These are phyloP conservation scores for Kingdonia uniflora DNA, from an alignment of 164 flowering plant species.

Conservation along the genomic window DNA sequence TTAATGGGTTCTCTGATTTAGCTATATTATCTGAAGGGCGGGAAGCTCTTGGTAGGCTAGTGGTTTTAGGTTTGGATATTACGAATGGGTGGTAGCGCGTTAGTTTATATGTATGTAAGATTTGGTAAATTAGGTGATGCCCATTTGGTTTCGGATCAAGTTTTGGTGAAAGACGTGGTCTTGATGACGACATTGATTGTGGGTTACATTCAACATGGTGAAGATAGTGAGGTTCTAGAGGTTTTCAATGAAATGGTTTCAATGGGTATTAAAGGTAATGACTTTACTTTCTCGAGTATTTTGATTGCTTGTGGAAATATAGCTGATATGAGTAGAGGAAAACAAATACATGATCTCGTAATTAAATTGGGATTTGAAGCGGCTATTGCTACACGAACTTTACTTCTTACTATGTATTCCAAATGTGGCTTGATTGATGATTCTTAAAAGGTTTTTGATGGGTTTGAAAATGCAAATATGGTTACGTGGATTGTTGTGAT, in stretches of 20 bases:
- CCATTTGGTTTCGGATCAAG: conserved; percentile 21
- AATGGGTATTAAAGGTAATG: conserved; percentile 36
- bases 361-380: conserved; percentile 30
- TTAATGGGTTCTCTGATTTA: conserved; percentile 34
- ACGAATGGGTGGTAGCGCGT: conserved; percentile 41
- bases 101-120: conserved; percentile 50
- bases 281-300: too few relatives aligned
- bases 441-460: conserved; percentile 33
- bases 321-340: too few relatives aligned
- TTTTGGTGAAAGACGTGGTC: conserved; percentile 42
- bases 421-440: too few relatives aligned
- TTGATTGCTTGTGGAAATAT: too few relatives aligned
- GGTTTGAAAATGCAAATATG: conserved; percentile 26
- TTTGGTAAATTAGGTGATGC: too few relatives aligned
- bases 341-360: conserved; percentile 40
- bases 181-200: conserved; percentile 48
- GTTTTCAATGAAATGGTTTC: conserved; percentile 28
- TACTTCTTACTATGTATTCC: too few relatives aligned
- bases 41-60: conserved; percentile 36
- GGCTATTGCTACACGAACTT: conserved; percentile 35
- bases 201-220: conserved; percentile 38
- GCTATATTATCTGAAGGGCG: conserved; percentile 24
- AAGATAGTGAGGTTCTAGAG: too few relatives aligned
- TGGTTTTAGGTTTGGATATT: conserved; percentile 37
- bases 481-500: conserved; percentile 60